phyloP scores from a whole-genome alignment of 1,284 basidiomycete species.

The Quambalaria eucalypti region DNA sequence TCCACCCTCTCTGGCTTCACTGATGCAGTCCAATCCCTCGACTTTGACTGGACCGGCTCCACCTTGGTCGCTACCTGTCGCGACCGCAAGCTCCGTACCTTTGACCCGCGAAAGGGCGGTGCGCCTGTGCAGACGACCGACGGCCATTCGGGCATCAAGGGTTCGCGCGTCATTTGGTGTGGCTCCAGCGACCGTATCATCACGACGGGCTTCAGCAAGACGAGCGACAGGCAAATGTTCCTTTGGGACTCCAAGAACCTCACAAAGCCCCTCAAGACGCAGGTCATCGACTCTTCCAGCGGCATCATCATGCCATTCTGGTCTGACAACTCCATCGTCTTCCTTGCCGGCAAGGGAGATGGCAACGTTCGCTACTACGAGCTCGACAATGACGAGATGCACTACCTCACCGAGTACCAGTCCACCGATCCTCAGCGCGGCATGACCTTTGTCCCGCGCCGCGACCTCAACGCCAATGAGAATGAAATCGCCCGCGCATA shows the following conservation, averaged over 20 bases:
- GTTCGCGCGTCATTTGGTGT: conserved; percentile 80
- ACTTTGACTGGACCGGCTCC: conserved; percentile 75
- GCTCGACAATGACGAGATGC: conserved; percentile 74
- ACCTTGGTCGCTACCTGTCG: conserved; percentile 62
- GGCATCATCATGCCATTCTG: conserved; percentile 97
- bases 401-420: conserved; percentile 65
- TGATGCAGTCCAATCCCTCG: conserved; percentile 77
- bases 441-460: conserved; percentile 87
- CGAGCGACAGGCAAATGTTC: conserved; percentile 80
- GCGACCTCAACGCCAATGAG: conserved; percentile 73
- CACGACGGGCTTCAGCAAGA: conserved; percentile 85
- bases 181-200: conserved; percentile 77
- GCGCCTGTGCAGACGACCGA: conserved; percentile 73
- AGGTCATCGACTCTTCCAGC: conserved; percentile 49
- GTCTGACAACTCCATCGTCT: conserved; percentile 68
- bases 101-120: conserved; percentile 72
- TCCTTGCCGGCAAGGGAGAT: conserved; percentile 63
- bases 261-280: conserved; percentile 18
- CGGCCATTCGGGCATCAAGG: conserved; percentile 88
- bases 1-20: conserved; percentile 65
- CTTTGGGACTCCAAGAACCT: conserved; percentile 50
- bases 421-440: conserved; percentile 86
- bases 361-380: conserved; percentile 63
- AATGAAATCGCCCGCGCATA: conserved; percentile 93
- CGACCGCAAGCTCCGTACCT: conserved; percentile 83